Conservation (phyloP, 1,284 basidiomycete genomes). For the Stygiomarasmius scandens region DNA sequence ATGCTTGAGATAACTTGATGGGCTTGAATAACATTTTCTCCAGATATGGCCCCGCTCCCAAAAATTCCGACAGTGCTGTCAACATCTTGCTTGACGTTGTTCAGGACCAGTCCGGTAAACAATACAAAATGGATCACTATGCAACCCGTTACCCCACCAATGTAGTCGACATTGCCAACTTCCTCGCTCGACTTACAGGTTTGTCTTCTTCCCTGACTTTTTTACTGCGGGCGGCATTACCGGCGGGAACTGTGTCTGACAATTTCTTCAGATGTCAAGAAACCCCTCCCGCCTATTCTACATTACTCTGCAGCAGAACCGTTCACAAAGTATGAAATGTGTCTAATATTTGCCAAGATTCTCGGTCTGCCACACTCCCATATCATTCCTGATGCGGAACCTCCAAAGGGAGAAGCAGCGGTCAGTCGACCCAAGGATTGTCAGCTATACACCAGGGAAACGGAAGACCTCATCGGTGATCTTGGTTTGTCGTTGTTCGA, state of each 20-base stretch:
- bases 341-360: conserved; percentile 70
- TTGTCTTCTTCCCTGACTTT: conserved; percentile 21
- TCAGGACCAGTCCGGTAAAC: conserved; percentile 74
- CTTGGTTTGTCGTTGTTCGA: conserved; percentile 69
- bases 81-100: conserved; percentile 82
- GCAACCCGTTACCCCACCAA: conserved; percentile 84
- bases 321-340: conserved; percentile 87
- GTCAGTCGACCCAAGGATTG: conserved; percentile 74
- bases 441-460: conserved; percentile 69
- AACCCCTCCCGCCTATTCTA: conserved; percentile 61
- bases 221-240: neutral
- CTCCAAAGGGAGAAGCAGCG: conserved; percentile 60
- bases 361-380: conserved; percentile 66
- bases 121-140: conserved; percentile 87
- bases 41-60: conserved; percentile 79
- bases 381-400: conserved; percentile 66
- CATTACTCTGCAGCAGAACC: conserved; percentile 78
- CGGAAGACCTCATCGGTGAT: conserved; percentile 59
- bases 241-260: neutral
- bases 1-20: too few species aligned
- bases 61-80: conserved; percentile 78
- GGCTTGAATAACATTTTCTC: neutral
- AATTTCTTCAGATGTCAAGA: conserved; percentile 34
- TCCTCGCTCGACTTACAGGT: conserved; percentile 71
- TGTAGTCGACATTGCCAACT: conserved; percentile 73